phyloP scores from a whole-genome alignment of 257 asterid species.

The Solanum infundibuliforme region DNA sequence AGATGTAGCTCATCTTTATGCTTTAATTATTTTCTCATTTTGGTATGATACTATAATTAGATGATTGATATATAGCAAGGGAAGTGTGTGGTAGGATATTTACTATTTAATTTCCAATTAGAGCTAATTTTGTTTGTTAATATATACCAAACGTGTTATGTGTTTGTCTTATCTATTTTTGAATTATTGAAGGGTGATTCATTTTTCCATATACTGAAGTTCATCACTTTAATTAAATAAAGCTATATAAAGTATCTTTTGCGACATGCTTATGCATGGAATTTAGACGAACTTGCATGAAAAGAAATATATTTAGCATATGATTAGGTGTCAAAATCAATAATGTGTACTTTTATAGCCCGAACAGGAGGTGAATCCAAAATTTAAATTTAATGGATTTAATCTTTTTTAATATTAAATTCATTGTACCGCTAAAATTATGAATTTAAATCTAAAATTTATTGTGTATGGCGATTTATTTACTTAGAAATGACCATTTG shows the following conservation, averaged over 20 bases:
- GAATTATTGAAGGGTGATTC: neutral
- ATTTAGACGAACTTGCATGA: neutral
- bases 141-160: neutral
- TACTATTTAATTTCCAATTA: neutral
- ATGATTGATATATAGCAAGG: neutral
- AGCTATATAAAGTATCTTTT: neutral
- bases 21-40: neutral
- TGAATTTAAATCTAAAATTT: neutral
- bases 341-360: neutral
- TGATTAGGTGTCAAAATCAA: neutral
- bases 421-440: neutral
- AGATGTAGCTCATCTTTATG: neutral
- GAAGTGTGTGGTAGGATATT: neutral
- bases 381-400: neutral
- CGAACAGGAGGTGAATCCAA: fast-evolving
- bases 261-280: neutral
- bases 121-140: neutral
- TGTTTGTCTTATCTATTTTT: neutral
- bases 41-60: neutral
- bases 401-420: neutral
- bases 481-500: neutral
- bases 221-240: neutral
- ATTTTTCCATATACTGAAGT: neutral
- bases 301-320: neutral
- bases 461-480: neutral